A percentile compares a stretch with the other conserved stretches of the same genome.
phyloP scores from a whole-genome alignment of 1,284 basidiomycete species.

The Malassezia brasiliensis region DNA sequence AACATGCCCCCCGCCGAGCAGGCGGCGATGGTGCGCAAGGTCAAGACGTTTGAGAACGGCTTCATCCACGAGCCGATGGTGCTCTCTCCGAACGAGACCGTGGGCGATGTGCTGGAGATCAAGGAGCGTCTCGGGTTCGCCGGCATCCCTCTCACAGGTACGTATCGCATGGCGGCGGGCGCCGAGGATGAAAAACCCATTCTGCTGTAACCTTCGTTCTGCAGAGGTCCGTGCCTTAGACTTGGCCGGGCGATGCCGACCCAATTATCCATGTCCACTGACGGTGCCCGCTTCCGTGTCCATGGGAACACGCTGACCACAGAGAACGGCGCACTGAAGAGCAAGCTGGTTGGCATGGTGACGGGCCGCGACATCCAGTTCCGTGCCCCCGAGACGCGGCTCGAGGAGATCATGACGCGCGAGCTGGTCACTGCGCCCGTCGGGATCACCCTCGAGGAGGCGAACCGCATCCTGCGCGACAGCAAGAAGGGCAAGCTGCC shows the following conservation, averaged over 20 bases:
- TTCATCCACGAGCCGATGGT: constrained; percentile 82
- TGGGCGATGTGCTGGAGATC: constrained; percentile 85
- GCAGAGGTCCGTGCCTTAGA: constrained; percentile 60
- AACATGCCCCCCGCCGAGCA: constrained; percentile 81
- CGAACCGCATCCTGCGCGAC: constrained; percentile 86
- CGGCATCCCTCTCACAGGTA: constrained; percentile 94
- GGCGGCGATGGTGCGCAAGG: constrained; percentile 90
- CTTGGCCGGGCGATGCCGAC: constrained; percentile 64
- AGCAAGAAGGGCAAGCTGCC: constrained; percentile 96
- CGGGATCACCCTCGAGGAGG: constrained; percentile 66
- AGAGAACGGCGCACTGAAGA: constrained; percentile 78
- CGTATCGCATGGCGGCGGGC: constrained; percentile 36
- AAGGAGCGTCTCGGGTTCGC: constrained; percentile 88
- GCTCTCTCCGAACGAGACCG: constrained; percentile 68
- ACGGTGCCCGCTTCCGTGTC: constrained; percentile 15
- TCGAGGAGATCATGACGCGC: constrained; percentile 78
- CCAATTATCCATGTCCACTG: constrained; percentile 50
- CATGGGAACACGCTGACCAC: constrained; percentile 18
- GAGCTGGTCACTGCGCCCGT: constrained; percentile 42
- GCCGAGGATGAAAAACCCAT: constrained; percentile 53
- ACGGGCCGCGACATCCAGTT: constrained; percentile 96
- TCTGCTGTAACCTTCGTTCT: constrained; percentile 73
- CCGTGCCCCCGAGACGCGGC: constrained; percentile 60
- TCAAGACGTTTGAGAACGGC: constrained; percentile 91
- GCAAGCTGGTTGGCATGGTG: constrained; percentile 90